Percentiles rank a stretch among this genome's conserved stretches.
Evolutionary conservation across 2,329 filamentous ascomycete species (phyloP).

Genomic region (Keithomyces neogunnii): DNA sequence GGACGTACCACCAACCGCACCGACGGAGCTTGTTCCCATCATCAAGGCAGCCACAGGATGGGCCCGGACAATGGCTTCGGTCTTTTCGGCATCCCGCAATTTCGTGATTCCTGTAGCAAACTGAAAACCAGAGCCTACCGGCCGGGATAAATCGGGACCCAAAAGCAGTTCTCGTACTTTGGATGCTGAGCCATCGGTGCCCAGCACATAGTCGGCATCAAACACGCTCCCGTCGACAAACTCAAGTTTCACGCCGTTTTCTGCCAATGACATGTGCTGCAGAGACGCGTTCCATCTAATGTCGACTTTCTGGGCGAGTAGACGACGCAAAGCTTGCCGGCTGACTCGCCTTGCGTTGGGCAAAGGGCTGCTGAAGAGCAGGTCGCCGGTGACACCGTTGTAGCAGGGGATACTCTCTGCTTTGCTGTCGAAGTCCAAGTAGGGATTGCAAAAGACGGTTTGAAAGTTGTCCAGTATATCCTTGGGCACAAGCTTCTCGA

Average conservation of each 20-base stretch:
- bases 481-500: slow-evolving; percentile 24
- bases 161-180: slow-evolving; percentile 22
- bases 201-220: slow-evolving; percentile 17
- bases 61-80: slow-evolving; percentile 14
- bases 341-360: slow-evolving; percentile 26
- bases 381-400: slow-evolving; percentile 25
- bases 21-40: slow-evolving; percentile 20
- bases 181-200: slow-evolving; percentile 23
- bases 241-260: slow-evolving; percentile 11
- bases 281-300: slow-evolving; percentile 22
- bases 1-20: slow-evolving; percentile 20
- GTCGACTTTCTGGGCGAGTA: slow-evolving; percentile 23
- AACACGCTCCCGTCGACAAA: slow-evolving; percentile 16
- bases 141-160: slow-evolving; percentile 13
- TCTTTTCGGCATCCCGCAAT: slow-evolving; percentile 17
- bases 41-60: slow-evolving; percentile 23
- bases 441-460: slow-evolving; percentile 24
- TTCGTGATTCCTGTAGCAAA: slow-evolving; percentile 20
- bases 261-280: background rate
- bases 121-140: slow-evolving; percentile 18
- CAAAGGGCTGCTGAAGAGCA: slow-evolving; percentile 24
- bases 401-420: slow-evolving; percentile 23
- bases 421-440: slow-evolving; percentile 20
- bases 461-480: slow-evolving; percentile 20
- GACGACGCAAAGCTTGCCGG: slow-evolving; percentile 21